These are phyloP conservation scores for Solanum neorickii DNA, from an alignment of 257 asterid species.

Conservation along the genomic window DNA sequence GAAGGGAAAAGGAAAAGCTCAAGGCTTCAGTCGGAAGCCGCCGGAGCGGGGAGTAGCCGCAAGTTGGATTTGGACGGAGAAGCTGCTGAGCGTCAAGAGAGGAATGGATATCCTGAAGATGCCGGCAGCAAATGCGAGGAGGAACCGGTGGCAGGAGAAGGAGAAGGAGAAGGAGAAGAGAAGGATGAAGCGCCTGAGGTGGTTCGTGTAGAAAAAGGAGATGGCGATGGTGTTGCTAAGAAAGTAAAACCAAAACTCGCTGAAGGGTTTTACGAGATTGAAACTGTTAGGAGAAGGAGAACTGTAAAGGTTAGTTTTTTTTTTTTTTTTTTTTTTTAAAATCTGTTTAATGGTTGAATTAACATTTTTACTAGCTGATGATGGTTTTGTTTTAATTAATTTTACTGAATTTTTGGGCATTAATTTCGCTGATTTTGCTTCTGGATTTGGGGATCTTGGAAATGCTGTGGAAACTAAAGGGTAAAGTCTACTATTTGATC, in stretches of 20 bases:
- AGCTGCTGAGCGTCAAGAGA: neutral
- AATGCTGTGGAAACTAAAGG: slow-evolving; percentile 45
- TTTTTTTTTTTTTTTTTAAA: neutral
- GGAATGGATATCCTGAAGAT: neutral
- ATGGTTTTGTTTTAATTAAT: neutral
- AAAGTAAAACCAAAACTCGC: slow-evolving; percentile 21
- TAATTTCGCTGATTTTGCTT: slow-evolving; percentile 11
- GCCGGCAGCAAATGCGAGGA: neutral
- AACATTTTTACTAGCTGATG: neutral
- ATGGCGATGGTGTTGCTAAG: neutral
- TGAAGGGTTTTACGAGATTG: slow-evolving; percentile 26
- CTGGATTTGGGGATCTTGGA: slow-evolving; percentile 13
- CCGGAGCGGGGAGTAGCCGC: neutral
- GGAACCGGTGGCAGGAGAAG: neutral
- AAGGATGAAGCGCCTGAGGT: neutral
- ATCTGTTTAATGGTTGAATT: neutral
- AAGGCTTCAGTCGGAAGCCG: neutral
- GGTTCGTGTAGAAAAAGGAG: neutral
- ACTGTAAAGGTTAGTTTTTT: slow-evolving; percentile 14
- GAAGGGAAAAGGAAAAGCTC: slow-evolving; percentile 16
- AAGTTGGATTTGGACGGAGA: neutral
- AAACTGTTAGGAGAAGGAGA: slow-evolving; percentile 21
- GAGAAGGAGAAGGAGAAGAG: slow-evolving; percentile 2
- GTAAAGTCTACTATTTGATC: slow-evolving; percentile 73
- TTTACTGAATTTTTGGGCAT: neutral